phyloP scores from a whole-genome alignment of 2,329 filamentous ascomycete genomes.

The Bipolaris victoriae region DNA sequence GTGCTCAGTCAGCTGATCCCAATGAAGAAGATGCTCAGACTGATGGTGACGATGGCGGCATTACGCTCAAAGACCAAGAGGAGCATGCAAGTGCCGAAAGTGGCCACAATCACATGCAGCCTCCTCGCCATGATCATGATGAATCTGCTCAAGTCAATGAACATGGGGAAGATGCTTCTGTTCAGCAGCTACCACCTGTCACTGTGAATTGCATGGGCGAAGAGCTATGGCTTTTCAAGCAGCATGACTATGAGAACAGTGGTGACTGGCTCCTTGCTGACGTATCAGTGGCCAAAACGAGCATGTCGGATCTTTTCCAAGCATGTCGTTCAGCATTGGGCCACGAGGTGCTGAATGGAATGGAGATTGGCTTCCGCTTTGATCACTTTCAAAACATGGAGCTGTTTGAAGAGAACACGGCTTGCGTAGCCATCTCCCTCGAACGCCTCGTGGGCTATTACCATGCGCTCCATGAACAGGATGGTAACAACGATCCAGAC shows the following conservation, averaged over 20 bases:
- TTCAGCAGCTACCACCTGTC: slow-evolving; percentile 26
- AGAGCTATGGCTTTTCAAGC: slow-evolving; percentile 42
- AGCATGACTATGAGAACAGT: slow-evolving; percentile 37
- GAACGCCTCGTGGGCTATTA: slow-evolving; percentile 65
- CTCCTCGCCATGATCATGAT: slow-evolving; percentile 23
- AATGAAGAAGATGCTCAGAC: slow-evolving; percentile 12
- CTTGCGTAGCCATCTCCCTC: slow-evolving; percentile 38
- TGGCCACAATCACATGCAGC: slow-evolving; percentile 5
- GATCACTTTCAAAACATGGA: slow-evolving; percentile 49
- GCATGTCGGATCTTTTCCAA: slow-evolving; percentile 61
- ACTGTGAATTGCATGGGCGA: slow-evolving; percentile 39
- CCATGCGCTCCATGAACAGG: slow-evolving; percentile 64
- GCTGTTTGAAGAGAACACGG: slow-evolving; percentile 41
- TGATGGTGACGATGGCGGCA: slow-evolving; percentile 23
- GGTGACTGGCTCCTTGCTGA: slow-evolving; percentile 42
- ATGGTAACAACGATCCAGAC: slow-evolving; percentile 59
- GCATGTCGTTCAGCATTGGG: slow-evolving; percentile 62
- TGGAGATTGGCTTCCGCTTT: slow-evolving; percentile 54
- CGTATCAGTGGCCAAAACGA: slow-evolving; percentile 27
- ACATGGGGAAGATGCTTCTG: slow-evolving; percentile 17
- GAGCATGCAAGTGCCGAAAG: slow-evolving; percentile 11
- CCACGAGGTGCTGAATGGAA: slow-evolving; percentile 61
- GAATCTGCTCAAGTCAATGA: slow-evolving; percentile 8
- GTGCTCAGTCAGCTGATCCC: background rate
- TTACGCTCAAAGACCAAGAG: slow-evolving; percentile 20